phyloP scores from a whole-genome alignment of 2,329 filamentous ascomycete species.

The Penicillium sp. region DNA sequence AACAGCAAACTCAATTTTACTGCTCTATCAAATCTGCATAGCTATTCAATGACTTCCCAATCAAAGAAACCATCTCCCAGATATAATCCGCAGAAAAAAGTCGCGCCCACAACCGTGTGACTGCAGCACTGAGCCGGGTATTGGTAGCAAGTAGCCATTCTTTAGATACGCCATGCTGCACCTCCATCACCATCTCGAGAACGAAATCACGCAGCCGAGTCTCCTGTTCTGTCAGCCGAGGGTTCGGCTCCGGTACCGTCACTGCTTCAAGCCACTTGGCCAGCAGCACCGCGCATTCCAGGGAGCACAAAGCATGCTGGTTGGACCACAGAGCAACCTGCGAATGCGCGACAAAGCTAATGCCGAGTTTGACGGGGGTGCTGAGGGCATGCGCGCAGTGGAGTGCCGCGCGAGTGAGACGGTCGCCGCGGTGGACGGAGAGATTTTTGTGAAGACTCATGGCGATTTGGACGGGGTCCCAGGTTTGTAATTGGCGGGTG shows the following conservation, averaged over 20 bases:
- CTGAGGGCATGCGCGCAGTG: slow-evolving; percentile 57
- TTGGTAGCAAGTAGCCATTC: slow-evolving; percentile 36
- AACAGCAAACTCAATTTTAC: background rate
- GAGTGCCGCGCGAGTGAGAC: slow-evolving; percentile 48
- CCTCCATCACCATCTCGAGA: slow-evolving; percentile 39
- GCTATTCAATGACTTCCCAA: slow-evolving; percentile 34
- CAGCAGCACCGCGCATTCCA: slow-evolving; percentile 56
- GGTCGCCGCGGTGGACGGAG: slow-evolving; percentile 48
- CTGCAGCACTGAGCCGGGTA: slow-evolving; percentile 32
- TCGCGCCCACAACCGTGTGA: slow-evolving; percentile 36
- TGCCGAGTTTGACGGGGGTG: slow-evolving; percentile 56
- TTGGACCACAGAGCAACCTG: slow-evolving; percentile 60
- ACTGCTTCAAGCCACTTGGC: slow-evolving; percentile 47
- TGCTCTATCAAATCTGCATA: slow-evolving; percentile 35
- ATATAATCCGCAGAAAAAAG: slow-evolving; percentile 39
- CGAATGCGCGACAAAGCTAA: slow-evolving; percentile 55
- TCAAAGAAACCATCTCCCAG: slow-evolving; percentile 38
- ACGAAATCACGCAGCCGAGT: slow-evolving; percentile 36
- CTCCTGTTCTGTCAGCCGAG: slow-evolving; percentile 34
- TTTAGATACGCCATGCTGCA: slow-evolving; percentile 31
- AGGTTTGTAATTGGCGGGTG: slow-evolving; percentile 32
- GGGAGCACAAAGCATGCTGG: slow-evolving; percentile 54
- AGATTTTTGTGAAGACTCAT: slow-evolving; percentile 33
- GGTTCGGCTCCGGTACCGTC: slow-evolving; percentile 27
- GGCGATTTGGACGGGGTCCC: slow-evolving; percentile 34